Conservation (phyloP, 2,329 filamentous ascomycete genomes). For the Aplosporella prunicola region DNA sequence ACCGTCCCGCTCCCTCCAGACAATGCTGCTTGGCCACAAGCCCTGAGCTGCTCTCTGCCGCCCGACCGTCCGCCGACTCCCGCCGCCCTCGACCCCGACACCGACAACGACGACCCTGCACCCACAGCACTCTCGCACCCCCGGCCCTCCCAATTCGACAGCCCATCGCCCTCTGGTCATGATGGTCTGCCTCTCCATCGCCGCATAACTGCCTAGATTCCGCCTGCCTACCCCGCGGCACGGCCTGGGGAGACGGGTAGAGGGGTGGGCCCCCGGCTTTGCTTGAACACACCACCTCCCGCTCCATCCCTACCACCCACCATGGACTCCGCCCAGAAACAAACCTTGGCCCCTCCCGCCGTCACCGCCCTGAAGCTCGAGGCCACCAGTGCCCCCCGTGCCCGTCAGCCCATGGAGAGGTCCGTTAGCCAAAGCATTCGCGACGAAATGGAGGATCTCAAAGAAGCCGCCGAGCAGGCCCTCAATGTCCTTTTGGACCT, state of each 20-base stretch:
- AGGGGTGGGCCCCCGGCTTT: constrained; percentile 5
- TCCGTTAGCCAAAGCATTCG: constrained; percentile 81
- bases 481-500: constrained; percentile 94
- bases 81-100: too few relatives aligned
- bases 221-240: constrained; percentile 23
- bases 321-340: constrained; percentile 15
- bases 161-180: constrained; percentile 14
- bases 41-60: too few relatives aligned
- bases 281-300: constrained; percentile 1
- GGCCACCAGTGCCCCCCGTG: constrained; percentile 21
- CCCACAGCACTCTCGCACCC: too few relatives aligned
- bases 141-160: neutral
- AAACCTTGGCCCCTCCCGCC: constrained; percentile 33
- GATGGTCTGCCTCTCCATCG: constrained; percentile 24
- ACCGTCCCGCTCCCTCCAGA: too few relatives aligned
- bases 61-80: too few relatives aligned
- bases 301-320: neutral
- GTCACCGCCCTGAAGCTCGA: constrained; percentile 35
- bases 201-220: constrained; percentile 21
- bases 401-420: constrained; percentile 42
- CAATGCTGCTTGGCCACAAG: too few relatives aligned
- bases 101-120: too few relatives aligned
- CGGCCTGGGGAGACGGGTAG: constrained; percentile 13
- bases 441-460: constrained; percentile 85
- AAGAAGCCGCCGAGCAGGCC: constrained; percentile 91